Percentiles rank a stretch among this genome's conserved stretches.
Conservation (phyloP, 139 green algal species). For the Coelastrella sp. region DNA sequence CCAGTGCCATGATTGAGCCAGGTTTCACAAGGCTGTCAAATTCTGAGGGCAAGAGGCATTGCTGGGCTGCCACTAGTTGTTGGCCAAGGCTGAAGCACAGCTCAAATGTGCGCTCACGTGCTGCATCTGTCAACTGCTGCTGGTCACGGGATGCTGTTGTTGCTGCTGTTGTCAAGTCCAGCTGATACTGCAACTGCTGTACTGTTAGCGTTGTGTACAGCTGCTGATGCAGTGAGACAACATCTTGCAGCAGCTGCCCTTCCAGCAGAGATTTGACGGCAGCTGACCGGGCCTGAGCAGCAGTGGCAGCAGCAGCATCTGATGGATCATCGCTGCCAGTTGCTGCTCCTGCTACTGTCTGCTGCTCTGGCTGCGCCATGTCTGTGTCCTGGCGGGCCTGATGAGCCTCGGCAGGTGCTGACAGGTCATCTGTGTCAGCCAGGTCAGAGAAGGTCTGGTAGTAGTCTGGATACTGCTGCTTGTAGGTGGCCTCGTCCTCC, state of each 20-base stretch:
- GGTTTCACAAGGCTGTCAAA: constrained; percentile 59
- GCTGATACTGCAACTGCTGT: constrained; percentile 8
- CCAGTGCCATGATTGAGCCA: constrained; percentile 69
- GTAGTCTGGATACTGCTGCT: constrained; percentile 75
- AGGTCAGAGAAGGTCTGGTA: constrained; percentile 81
- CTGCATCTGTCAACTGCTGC: constrained; percentile 41
- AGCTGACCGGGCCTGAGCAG: constrained; percentile 57
- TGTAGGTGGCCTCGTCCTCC: constrained; percentile 79
- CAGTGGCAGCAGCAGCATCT: constrained; percentile 42
- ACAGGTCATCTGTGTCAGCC: constrained; percentile 52
- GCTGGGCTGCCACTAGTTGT: constrained; percentile 49
- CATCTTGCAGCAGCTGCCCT: constrained; percentile 71
- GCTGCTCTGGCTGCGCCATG: not conserved
- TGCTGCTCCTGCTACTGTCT: not conserved
- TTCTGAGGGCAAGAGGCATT: constrained; percentile 23
- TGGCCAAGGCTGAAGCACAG: constrained; percentile 67
- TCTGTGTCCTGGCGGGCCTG: not conserved
- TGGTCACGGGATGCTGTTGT: not conserved
- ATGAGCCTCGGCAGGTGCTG: constrained; percentile 28
- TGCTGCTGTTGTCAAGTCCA: constrained; percentile 7
- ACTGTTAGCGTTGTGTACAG: constrained; percentile 52
- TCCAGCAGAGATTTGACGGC: constrained; percentile 69
- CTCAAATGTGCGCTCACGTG: constrained; percentile 51
- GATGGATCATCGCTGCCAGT: not conserved
- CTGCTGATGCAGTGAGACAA: constrained; percentile 69